A percentile compares a stretch with the other conserved stretches of the same genome.
phyloP scores from a whole-genome alignment of 1,284 basidiomycete species.

The Kwoniella shivajii region DNA sequence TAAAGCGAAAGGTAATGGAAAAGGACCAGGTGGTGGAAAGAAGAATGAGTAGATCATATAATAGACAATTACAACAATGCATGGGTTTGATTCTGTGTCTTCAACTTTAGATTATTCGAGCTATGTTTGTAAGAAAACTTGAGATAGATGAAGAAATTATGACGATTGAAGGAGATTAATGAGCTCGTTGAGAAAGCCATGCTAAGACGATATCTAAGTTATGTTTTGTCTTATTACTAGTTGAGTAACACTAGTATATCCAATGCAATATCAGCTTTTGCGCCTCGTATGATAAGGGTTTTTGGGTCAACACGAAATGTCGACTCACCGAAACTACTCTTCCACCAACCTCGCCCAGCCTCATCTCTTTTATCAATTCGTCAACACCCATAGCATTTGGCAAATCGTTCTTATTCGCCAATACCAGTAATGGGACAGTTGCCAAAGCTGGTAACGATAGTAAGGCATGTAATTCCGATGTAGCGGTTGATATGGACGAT shows the following conservation, averaged over 20 bases:
- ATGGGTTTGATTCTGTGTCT: too few species aligned
- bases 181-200: constrained; percentile 56
- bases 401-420: constrained; percentile 96
- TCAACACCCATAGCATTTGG: constrained; percentile 77
- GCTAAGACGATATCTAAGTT: constrained; percentile 67
- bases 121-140: too few species aligned
- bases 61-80: constrained; percentile 11
- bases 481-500: constrained; percentile 75
- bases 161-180: constrained; percentile 20
- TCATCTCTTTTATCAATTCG: constrained; percentile 83
- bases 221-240: constrained; percentile 89
- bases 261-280: neutral
- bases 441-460: constrained; percentile 71
- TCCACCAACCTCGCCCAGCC: constrained; percentile 74
- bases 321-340: constrained; percentile 78
- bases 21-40: constrained; percentile 4
- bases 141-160: neutral
- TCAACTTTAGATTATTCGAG: too few species aligned
- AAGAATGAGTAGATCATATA: neutral
- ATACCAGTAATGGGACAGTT: constrained; percentile 84
- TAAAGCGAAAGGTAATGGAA: constrained; percentile 1
- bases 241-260: constrained; percentile 40
- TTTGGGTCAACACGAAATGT: constrained; percentile 6
- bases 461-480: constrained; percentile 86
- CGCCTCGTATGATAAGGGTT: neutral